Percentiles rank a stretch among this genome's conserved stretches.
These are phyloP conservation scores for Botrytis fragariae DNA, from an alignment of 2,329 filamentous ascomycete genomes.

Conservation along the genomic window DNA sequence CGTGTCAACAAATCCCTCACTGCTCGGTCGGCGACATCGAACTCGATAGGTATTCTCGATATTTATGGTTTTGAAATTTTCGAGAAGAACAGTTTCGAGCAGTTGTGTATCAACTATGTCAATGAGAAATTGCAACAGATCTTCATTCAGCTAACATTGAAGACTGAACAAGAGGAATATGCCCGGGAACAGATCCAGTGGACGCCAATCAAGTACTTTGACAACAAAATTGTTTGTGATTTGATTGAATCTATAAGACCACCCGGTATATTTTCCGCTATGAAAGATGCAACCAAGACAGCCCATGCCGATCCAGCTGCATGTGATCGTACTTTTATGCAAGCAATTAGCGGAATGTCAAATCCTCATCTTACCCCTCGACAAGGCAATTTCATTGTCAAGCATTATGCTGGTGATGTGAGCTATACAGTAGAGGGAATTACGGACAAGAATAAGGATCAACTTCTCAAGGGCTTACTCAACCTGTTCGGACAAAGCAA, in stretches of 20 bases:
- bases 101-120: slow-evolving; percentile 99
- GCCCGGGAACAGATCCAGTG: slow-evolving; percentile 94
- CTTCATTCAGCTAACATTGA: slow-evolving; percentile 95
- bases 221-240: slow-evolving; percentile 98
- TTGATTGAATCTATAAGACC: slow-evolving; percentile 90
- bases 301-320: slow-evolving; percentile 92
- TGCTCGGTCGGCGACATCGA: slow-evolving; percentile 69
- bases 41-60: slow-evolving; percentile 94
- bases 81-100: slow-evolving; percentile 98
- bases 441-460: slow-evolving; percentile 99
- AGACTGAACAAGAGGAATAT: slow-evolving; percentile 97
- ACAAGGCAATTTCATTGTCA: slow-evolving; percentile 96
- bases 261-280: slow-evolving; percentile 86
- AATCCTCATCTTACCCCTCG: slow-evolving; percentile 89
- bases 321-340: slow-evolving; percentile 94
- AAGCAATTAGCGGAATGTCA: slow-evolving; percentile 83
- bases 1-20: slow-evolving; percentile 86
- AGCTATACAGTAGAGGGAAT: slow-evolving; percentile 93
- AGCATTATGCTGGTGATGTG: slow-evolving; percentile 98
- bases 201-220: slow-evolving; percentile 99
- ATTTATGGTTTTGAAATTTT: slow-evolving; percentile 99
- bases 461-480: slow-evolving; percentile 88
- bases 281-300: slow-evolving; percentile 98
- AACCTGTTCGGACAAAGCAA: slow-evolving; percentile 80
- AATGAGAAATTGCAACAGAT: slow-evolving; percentile 99